Percentiles rank a stretch among this genome's conserved stretches.
phyloP scores from a whole-genome alignment of 2,329 filamentous ascomycete genomes.

The Aureobasidium sp. region DNA sequence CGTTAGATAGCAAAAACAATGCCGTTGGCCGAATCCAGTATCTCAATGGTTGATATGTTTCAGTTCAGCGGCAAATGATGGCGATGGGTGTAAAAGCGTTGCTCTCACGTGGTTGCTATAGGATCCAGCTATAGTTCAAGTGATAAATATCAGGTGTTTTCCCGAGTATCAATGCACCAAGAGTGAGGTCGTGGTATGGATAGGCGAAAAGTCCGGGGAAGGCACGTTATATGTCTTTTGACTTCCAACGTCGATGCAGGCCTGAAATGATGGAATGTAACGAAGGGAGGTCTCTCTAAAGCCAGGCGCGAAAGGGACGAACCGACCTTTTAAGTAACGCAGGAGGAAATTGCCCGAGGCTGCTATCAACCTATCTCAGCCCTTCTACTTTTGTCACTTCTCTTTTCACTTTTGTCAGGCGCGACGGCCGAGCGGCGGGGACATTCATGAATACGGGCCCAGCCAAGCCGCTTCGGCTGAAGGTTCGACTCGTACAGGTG shows the following conservation, averaged over 20 bases:
- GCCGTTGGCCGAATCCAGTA: background rate
- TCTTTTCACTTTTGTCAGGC: background rate
- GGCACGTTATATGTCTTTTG: slow-evolving; percentile 6
- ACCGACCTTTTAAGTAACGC: background rate
- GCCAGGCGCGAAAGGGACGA: background rate
- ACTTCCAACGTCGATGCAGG: slow-evolving; percentile 9
- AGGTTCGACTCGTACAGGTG: background rate
- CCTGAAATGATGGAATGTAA: slow-evolving; percentile 9
- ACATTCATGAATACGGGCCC: slow-evolving; percentile 2
- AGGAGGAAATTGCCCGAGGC: slow-evolving; percentile 5
- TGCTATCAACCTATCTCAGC: background rate
- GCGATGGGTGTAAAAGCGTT: background rate
- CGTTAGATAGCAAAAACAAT: slow-evolving; percentile 7
- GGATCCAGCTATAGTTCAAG: background rate
- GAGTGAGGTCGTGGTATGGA: background rate
- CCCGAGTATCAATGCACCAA: background rate
- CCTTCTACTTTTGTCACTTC: background rate
- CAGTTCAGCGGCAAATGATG: background rate
- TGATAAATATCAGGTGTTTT: background rate
- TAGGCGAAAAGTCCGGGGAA: background rate
- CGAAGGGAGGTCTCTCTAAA: background rate
- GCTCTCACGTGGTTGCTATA: background rate
- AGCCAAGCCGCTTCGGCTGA: slow-evolving; percentile 8
- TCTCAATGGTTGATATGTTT: background rate
- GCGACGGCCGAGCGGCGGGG: slow-evolving; percentile 1